Percentiles rank a stretch among this genome's conserved stretches.
Conservation (phyloP, 108 stramenopile species). For the Pseudonitzschia multiseries region DNA sequence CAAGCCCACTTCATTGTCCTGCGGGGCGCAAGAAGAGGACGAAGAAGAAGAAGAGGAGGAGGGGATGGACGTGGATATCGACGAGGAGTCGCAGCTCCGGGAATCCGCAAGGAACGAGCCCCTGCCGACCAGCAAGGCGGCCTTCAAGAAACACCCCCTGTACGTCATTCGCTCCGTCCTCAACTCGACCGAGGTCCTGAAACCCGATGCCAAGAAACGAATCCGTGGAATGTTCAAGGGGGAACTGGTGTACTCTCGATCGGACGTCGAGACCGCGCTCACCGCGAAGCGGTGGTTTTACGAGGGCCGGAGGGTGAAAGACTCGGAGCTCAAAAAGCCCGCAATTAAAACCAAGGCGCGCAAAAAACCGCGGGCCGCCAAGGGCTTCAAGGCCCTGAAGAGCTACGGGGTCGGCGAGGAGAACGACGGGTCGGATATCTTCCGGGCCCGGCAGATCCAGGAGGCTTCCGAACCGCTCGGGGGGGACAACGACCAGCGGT, state of each 20-base stretch:
- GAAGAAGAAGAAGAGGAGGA: no score
- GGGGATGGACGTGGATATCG: constrained; percentile 26
- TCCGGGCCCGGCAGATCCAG: constrained; percentile 32
- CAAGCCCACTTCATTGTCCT: no score
- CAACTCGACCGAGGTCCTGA: constrained; percentile 66
- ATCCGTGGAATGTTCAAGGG: constrained; percentile 88
- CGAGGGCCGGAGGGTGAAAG: constrained; percentile 71
- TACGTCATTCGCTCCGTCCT: constrained; percentile 73
- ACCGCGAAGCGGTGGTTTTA: constrained; percentile 71
- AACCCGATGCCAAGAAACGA: constrained; percentile 70
- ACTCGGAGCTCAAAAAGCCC: constrained; percentile 57
- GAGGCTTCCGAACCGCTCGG: constrained; percentile 33
- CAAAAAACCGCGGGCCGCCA: constrained; percentile 45
- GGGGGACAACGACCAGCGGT: constrained; percentile 44
- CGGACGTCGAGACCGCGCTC: constrained; percentile 73
- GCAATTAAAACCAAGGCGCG: constrained; percentile 66
- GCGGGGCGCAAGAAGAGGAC: no score
- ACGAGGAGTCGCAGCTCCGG: constrained; percentile 53
- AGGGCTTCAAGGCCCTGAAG: constrained; percentile 58
- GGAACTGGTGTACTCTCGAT: constrained; percentile 67
- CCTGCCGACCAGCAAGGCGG: constrained; percentile 80
- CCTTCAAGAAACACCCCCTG: constrained; percentile 68
- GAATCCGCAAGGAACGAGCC: constrained; percentile 48
- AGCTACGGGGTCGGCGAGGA: constrained; percentile 60
- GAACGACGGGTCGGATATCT: constrained; percentile 50